These are phyloP conservation scores for Venturia asperata DNA, from an alignment of 2,329 filamentous ascomycete species.

Conservation along the genomic window DNA sequence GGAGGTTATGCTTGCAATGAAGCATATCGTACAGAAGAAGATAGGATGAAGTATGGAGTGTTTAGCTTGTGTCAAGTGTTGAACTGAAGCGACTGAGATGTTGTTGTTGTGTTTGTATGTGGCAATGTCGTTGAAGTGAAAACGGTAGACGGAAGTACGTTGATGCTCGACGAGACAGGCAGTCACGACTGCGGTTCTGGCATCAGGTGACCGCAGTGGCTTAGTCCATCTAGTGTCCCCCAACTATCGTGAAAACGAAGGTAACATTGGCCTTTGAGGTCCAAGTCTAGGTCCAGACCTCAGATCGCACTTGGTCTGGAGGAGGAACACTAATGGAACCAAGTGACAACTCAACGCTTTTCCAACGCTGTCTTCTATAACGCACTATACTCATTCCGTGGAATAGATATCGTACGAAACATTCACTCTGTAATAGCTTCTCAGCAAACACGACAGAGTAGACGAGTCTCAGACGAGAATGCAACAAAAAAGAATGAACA, in stretches of 20 bases:
- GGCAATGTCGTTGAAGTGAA: not conserved
- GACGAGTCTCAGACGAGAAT: not conserved
- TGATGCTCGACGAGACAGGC: not conserved
- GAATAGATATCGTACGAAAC: too few relatives aligned
- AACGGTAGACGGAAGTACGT: not conserved
- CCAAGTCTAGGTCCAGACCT: too few relatives aligned
- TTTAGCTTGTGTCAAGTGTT: not conserved
- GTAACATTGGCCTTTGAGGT: too few relatives aligned
- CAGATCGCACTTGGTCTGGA: too few relatives aligned
- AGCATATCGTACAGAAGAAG: not conserved
- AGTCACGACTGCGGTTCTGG: not conserved
- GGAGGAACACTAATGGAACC: too few relatives aligned
- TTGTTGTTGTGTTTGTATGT: not conserved
- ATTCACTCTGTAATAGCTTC: too few relatives aligned
- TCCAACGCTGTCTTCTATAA: too few relatives aligned
- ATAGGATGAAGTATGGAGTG: not conserved
- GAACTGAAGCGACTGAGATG: not conserved
- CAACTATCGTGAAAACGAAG: too few relatives aligned
- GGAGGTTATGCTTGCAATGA: not conserved
- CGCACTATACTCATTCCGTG: too few relatives aligned
- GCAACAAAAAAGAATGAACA: not conserved
- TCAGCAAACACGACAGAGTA: too few relatives aligned
- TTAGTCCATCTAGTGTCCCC: too few relatives aligned
- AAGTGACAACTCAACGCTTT: too few relatives aligned
- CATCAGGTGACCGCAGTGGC: not conserved